Conservation (phyloP, 1,139 yeast genomes). For the Ashbya aceris region DNA sequence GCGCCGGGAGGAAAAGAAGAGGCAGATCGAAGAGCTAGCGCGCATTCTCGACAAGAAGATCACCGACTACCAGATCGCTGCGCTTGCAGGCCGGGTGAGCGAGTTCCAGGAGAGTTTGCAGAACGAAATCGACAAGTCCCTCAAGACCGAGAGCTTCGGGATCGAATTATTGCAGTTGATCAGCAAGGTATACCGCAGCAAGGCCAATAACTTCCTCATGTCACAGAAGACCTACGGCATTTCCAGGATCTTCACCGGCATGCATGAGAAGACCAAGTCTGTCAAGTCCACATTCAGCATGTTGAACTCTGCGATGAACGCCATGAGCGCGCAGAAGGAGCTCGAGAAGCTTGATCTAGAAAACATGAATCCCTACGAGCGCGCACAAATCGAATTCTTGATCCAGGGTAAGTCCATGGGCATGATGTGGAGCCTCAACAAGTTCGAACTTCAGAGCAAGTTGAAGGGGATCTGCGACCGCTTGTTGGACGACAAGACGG, state of each 20-base stretch:
- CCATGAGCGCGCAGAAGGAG: slow-evolving; percentile 65
- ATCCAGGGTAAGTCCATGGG: slow-evolving; percentile 68
- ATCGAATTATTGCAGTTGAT: slow-evolving; percentile 63
- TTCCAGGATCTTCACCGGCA: slow-evolving; percentile 53
- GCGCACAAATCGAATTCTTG: slow-evolving; percentile 54
- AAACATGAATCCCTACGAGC: slow-evolving; percentile 41
- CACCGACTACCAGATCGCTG: slow-evolving; percentile 28
- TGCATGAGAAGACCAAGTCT: slow-evolving; percentile 66
- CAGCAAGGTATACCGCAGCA: slow-evolving; percentile 55
- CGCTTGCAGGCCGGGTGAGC: slow-evolving; percentile 30
- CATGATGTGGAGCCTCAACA: slow-evolving; percentile 73
- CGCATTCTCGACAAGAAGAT: slow-evolving; percentile 38
- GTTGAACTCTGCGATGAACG: slow-evolving; percentile 63
- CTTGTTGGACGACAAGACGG: slow-evolving; percentile 47
- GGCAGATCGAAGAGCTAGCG: slow-evolving; percentile 47
- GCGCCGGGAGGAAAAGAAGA: slow-evolving; percentile 43
- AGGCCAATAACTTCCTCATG: slow-evolving; percentile 44
- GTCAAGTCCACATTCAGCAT: slow-evolving; percentile 62
- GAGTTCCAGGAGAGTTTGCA: slow-evolving; percentile 36
- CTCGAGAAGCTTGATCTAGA: slow-evolving; percentile 47
- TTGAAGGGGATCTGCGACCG: slow-evolving; percentile 56
- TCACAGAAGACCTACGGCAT: slow-evolving; percentile 64
- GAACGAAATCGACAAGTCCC: slow-evolving; percentile 50
- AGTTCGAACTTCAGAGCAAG: slow-evolving; percentile 61
- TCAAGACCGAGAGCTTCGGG: slow-evolving; percentile 78